Base-by-base conservation (phyloP, 2,329 filamentous ascomycete species). In the Colletotrichum sp. region DNA sequence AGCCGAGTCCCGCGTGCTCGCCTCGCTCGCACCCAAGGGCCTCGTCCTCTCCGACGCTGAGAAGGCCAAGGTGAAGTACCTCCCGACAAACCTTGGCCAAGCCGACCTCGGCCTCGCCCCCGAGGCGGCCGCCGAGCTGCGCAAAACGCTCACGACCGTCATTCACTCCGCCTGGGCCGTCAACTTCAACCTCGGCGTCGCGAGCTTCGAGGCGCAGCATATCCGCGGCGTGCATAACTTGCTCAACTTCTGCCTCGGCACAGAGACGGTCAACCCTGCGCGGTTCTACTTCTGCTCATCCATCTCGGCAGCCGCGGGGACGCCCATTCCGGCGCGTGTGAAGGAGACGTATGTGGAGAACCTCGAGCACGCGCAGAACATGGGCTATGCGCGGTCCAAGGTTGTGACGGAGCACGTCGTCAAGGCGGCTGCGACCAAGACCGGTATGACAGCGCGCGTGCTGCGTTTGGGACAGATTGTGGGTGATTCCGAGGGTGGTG, bases 151-250 rank as follows among this genome's bases (percentile, higher is more conserved):
- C 34, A 88, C 87, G 0, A 79, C 82, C 1, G 85, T 89, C 52
- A 86, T 90, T 28, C 89, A 91, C 81, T 85, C 84, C 49, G 88
- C 89, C 7, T 90, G 89, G 89, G 84, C 88, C 7, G 89, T 91
- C 52, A 91, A 91, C 81, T 91, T 91, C 82, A 90, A 88, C 76
- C 82, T 90, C 65, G 82, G 82, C 6, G 85, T 90, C 12, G 80
- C 81, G 16, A 88, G 85, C 72, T 90, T 91, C 78, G 89, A 90
- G 72, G 68, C 80, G 2, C 81, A 85, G 18, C 84, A 89, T 78
- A 87, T 90, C 68, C 82, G 81, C 26, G 89, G 87, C 7, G 82
- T 88, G 3, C 83, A 84, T n/a, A 85, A 89, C 77, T 83, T 90
- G 8, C 80, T 89, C 24, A 81, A 84, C 6, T 78, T 89, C 8